phyloP scores from a whole-genome alignment of 805 yeast species.

The Kodamaea leandrae region DNA sequence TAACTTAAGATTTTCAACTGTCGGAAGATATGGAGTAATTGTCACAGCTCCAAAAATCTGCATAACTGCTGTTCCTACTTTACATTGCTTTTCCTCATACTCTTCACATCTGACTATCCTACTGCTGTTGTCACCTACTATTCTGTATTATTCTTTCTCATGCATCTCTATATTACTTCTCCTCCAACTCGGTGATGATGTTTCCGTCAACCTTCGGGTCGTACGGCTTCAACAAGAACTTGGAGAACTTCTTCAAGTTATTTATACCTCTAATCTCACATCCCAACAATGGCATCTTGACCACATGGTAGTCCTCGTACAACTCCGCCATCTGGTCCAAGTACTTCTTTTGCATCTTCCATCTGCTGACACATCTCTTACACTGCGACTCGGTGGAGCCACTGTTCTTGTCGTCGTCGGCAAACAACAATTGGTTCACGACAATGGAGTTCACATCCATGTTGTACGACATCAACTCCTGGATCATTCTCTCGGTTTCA shows the following conservation, averaged over 20 bases:
- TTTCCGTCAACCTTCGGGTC: slow-evolving; percentile 60
- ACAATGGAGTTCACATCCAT: slow-evolving; percentile 97
- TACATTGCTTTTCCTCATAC: too few species aligned
- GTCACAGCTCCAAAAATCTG: too few species aligned
- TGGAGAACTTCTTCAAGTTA: slow-evolving; percentile 78
- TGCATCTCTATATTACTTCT: slow-evolving; percentile 36
- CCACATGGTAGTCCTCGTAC: slow-evolving; percentile 95
- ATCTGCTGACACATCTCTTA: slow-evolving; percentile 86
- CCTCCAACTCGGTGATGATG: slow-evolving; percentile 54
- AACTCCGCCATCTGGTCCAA: slow-evolving; percentile 93
- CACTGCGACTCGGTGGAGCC: slow-evolving; percentile 54
- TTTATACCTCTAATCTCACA: slow-evolving; percentile 92
- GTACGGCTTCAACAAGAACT: slow-evolving; percentile 74
- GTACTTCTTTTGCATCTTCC: slow-evolving; percentile 95
- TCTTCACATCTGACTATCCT: too few species aligned
- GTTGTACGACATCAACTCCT: slow-evolving; percentile 88
- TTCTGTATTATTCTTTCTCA: not conserved
- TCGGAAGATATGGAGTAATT: too few species aligned
- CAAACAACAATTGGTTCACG: slow-evolving; percentile 88
- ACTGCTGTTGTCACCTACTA: too few species aligned
- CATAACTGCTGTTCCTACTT: too few species aligned
- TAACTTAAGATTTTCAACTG: too few species aligned
- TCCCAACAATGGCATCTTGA: slow-evolving; percentile 93
- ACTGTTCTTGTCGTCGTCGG: slow-evolving; percentile 52
- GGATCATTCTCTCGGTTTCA: slow-evolving; percentile 97